Evolutionary conservation across 2,329 filamentous ascomycete genomes (phyloP).

Genomic region (Drechslera avenae): DNA sequence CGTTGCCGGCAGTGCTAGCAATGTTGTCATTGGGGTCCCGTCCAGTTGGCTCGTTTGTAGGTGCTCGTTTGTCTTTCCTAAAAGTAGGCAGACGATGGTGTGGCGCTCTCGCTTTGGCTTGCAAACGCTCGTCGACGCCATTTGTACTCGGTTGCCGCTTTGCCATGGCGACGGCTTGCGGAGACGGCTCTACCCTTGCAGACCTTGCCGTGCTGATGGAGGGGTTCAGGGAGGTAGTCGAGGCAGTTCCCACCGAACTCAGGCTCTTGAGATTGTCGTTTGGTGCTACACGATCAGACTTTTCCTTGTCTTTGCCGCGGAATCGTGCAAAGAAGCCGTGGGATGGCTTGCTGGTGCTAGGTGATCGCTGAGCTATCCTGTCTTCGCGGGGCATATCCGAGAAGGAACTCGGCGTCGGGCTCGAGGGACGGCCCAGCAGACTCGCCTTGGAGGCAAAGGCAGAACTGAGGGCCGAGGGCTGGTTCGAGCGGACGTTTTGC

Average conservation of each 20-base stretch:
- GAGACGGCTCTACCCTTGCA: constrained; percentile 37
- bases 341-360: constrained; percentile 58
- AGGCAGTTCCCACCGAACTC: constrained; percentile 33
- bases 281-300: constrained; percentile 45
- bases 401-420: constrained; percentile 77
- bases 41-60: constrained; percentile 31
- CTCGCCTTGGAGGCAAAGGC: constrained; percentile 57
- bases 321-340: constrained; percentile 61
- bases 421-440: constrained; percentile 69
- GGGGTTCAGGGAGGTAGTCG: constrained; percentile 49
- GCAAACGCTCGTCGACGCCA: constrained; percentile 28
- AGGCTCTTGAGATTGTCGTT: constrained; percentile 49
- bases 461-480: constrained; percentile 54
- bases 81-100: constrained; percentile 56
- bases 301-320: constrained; percentile 56
- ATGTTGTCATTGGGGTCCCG: constrained; percentile 54
- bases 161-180: constrained; percentile 24
- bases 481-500: constrained; percentile 51
- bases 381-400: constrained; percentile 61
- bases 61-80: constrained; percentile 49
- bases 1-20: constrained; percentile 55
- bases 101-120: constrained; percentile 34
- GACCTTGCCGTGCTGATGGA: constrained; percentile 37
- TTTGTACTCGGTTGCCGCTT: constrained; percentile 34
- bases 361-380: constrained; percentile 57